Evolutionary conservation across 2,329 filamentous ascomycete genomes (phyloP), one percentile per base, ranked within the genome.

Genomic region (Exophiala sp.): DNA sequence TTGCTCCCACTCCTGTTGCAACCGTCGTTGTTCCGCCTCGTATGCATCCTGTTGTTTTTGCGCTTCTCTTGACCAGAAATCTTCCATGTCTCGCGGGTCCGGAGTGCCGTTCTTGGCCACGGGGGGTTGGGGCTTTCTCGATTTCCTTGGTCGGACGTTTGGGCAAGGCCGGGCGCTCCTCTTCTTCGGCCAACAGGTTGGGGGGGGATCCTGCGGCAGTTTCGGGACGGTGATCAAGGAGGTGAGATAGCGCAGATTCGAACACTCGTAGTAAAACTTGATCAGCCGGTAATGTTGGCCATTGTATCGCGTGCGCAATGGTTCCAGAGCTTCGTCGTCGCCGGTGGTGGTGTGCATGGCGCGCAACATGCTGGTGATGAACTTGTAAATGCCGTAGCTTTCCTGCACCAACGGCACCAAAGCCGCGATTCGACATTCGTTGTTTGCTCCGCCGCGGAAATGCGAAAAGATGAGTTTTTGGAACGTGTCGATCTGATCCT

Each of bases 361-460:
- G 48, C 93, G 82, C 55, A 98, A 72, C 93, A 98, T 98, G 84
- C 93, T 98, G 0, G 93, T 98, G 58, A 96, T 90, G 68, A 98
- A 98, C 70, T 97, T 97, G 77, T 98, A 98, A 61, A 98, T 97
- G 41, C 93, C 93, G 69, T 97, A 98, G 67, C 89, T 97, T 73
- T 98, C 93, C 66, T 95, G 88, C 2, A 98, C 93, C 37, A 98
- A 74, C 2, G 90, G 88, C 18, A 97, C 90, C 46, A 98, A 73
- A 1, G 93, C 88, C 11, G 91, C 94, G 63, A 98, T 98, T 55
- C 91, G 81, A 68, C 91, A 97, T 68, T 98, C 93, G 64, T 97
- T 98, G 71, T 95, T 95, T 41, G 86, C 83, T 21, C 90, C 86
- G 58, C 83, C 82, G 53, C 90, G 83, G 72, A 98, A 97, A 69